phyloP scores from a whole-genome alignment of 768 basidiomycete species.

The Polyporus arcularius region DNA sequence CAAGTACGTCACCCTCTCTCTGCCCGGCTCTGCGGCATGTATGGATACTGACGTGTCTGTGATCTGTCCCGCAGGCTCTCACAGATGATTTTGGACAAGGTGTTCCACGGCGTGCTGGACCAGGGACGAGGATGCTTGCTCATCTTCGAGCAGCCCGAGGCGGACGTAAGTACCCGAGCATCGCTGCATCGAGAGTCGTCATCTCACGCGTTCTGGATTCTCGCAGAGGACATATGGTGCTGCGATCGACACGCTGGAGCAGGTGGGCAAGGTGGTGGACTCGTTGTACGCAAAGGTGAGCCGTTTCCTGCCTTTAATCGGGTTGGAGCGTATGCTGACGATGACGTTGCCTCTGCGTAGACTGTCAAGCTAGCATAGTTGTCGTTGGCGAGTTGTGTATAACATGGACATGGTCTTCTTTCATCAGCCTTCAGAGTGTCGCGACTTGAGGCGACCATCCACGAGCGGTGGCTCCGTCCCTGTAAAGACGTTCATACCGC shows the following conservation, averaged over 20 bases:
- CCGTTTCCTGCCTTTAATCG: not conserved
- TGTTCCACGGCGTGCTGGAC: slow-evolving; percentile 93
- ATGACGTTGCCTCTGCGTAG: not conserved
- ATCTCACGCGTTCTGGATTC: not conserved
- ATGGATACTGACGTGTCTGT: not conserved
- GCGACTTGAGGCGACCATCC: too few relatives aligned
- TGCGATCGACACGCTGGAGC: slow-evolving; percentile 85
- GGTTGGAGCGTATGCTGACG: not conserved
- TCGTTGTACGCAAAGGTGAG: slow-evolving; percentile 83
- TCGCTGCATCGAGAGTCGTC: too few relatives aligned
- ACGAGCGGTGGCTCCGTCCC: too few relatives aligned
- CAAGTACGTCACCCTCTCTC: slow-evolving; percentile 59
- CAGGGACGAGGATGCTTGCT: slow-evolving; percentile 91
- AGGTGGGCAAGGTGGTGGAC: slow-evolving; percentile 93
- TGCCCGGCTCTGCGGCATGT: not conserved
- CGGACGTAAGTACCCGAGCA: slow-evolving; percentile 61
- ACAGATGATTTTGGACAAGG: slow-evolving; percentile 98
- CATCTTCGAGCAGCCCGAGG: slow-evolving; percentile 85
- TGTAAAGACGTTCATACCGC: too few relatives aligned
- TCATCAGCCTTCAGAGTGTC: too few relatives aligned
- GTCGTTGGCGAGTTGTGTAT: too few relatives aligned
- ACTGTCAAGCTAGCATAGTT: slow-evolving; percentile 11
- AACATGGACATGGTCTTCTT: too few relatives aligned
- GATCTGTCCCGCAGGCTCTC: too few relatives aligned
- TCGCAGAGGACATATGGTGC: slow-evolving; percentile 82